A percentile compares a stretch with the other conserved stretches of the same genome.
These are phyloP conservation scores for Fusarium praegraminearum DNA, from an alignment of 2,329 filamentous ascomycete genomes.

Conservation along the genomic window DNA sequence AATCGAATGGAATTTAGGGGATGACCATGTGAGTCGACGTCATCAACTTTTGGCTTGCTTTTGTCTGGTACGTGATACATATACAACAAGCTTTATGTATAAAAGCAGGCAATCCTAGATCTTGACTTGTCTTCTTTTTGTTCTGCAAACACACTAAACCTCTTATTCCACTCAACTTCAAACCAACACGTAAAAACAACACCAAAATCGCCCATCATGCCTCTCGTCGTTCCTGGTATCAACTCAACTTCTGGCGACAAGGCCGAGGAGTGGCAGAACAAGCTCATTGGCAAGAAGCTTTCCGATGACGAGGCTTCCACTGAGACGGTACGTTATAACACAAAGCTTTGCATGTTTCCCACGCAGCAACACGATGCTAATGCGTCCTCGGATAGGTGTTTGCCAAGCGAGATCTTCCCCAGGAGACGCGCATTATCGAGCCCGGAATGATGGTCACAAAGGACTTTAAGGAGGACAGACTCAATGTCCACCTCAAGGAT, in stretches of 20 bases:
- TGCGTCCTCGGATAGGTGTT: conserved; percentile 60
- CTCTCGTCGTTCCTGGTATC: conserved; percentile 72
- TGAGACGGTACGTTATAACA: conserved; percentile 61
- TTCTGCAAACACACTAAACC: neutral
- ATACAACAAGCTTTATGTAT: conserved; percentile 20
- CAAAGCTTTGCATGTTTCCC: neutral
- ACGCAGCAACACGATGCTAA: neutral
- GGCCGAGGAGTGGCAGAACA: conserved; percentile 70
- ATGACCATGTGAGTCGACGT: conserved; percentile 47
- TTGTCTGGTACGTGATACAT: conserved; percentile 16
- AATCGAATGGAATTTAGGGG: conserved; percentile 32
- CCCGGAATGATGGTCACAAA: conserved; percentile 69
- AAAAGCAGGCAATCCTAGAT: conserved; percentile 16
- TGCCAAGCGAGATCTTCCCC: conserved; percentile 69
- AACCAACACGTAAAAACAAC: neutral
- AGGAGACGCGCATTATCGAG: conserved; percentile 67
- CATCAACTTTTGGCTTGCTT: conserved; percentile 37
- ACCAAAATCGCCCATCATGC: conserved; percentile 60
- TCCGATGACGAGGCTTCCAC: conserved; percentile 60
- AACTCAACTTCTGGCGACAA: conserved; percentile 60
- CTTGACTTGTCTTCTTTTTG: neutral
- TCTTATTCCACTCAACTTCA: neutral
- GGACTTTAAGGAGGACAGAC: conserved; percentile 65
- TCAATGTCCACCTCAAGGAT: conserved; percentile 71
- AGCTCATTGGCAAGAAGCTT: conserved; percentile 73